Evolutionary conservation across 495 filamentous ascomycete genomes (phyloP).

Genomic region (Achaetomiella virescens): DNA sequence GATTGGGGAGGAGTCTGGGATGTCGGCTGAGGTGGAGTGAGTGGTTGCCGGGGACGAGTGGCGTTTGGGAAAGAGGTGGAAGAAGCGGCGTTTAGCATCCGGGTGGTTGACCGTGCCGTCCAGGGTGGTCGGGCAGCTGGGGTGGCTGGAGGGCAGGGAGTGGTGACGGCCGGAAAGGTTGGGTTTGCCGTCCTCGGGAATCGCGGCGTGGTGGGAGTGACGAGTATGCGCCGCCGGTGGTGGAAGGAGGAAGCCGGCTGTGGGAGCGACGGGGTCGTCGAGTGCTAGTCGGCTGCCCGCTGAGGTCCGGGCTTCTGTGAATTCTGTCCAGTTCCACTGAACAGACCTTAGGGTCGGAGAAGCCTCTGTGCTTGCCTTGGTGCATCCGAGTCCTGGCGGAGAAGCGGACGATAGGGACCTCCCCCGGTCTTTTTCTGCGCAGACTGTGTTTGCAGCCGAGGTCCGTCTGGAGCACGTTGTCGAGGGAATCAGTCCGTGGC

Average conservation of each 20-base stretch:
- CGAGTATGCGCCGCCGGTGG: conserved; percentile 16
- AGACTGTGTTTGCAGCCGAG: conserved; percentile 22
- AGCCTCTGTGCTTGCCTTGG: neutral
- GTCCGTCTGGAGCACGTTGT: conserved; percentile 24
- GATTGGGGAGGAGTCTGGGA: neutral
- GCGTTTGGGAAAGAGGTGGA: neutral
- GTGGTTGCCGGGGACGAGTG: neutral
- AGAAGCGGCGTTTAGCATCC: neutral
- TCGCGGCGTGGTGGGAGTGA: neutral
- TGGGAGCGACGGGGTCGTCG: conserved; percentile 17
- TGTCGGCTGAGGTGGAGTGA: neutral
- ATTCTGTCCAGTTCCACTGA: conserved; percentile 35
- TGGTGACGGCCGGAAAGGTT: conserved; percentile 1
- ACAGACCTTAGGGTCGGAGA: conserved; percentile 7
- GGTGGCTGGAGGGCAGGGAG: neutral
- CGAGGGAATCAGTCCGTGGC: conserved; percentile 37
- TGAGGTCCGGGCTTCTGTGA: conserved; percentile 15
- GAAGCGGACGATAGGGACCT: conserved; percentile 29
- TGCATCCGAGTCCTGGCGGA: conserved; percentile 16
- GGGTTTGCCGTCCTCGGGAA: neutral
- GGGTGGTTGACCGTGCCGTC: neutral
- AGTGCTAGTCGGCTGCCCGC: conserved; percentile 1
- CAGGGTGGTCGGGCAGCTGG: neutral
- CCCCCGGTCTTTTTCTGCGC: conserved; percentile 21
- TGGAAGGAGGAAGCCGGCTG: conserved; percentile 1